A percentile compares a stretch with the other conserved stretches of the same genome.
phyloP scores from a whole-genome alignment of 2,329 filamentous ascomycete species.

The Macrophomina phaseolina region DNA sequence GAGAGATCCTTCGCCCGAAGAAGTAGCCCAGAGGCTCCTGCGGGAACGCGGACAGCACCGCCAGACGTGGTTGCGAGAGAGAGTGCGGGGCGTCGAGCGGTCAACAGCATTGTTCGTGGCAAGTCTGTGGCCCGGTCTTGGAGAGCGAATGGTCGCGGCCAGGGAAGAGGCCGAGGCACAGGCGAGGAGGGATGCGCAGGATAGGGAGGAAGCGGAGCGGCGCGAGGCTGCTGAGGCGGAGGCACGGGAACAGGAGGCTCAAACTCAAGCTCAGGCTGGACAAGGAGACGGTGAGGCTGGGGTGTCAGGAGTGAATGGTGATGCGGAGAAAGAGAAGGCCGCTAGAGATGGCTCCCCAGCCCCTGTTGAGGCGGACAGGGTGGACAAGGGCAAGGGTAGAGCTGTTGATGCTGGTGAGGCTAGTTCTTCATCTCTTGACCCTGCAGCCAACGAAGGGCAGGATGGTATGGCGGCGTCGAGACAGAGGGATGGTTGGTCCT shows the following conservation, averaged over 20 bases:
- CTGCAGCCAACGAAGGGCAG: not conserved
- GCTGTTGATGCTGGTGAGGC: constrained; percentile 9
- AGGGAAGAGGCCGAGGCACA: constrained; percentile 53
- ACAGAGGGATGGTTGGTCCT: constrained; percentile 15
- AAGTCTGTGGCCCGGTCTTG: constrained; percentile 66
- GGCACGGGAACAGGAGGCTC: not conserved
- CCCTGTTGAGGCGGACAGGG: not conserved
- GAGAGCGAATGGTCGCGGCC: constrained; percentile 64
- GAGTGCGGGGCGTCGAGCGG: constrained; percentile 57
- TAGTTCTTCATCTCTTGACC: not conserved
- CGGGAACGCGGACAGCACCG: constrained; percentile 41
- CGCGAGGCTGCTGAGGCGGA: constrained; percentile 8
- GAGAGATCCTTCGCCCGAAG: constrained; percentile 39
- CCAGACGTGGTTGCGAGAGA: constrained; percentile 40
- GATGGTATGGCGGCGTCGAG: not conserved
- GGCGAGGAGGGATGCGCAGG: constrained; percentile 24
- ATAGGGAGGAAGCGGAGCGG: constrained; percentile 12
- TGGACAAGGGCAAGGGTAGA: constrained; percentile 25
- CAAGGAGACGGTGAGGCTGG: not conserved
- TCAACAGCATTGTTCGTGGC: constrained; percentile 67
- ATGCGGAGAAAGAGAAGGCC: not conserved
- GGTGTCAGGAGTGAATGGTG: no score
- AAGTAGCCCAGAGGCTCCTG: constrained; percentile 49
- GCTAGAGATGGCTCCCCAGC: not conserved
- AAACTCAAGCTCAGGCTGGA: not conserved